These are phyloP conservation scores for Chlamydomonas sp. DNA, from an alignment of 139 green algal species.

Conservation along the genomic window DNA sequence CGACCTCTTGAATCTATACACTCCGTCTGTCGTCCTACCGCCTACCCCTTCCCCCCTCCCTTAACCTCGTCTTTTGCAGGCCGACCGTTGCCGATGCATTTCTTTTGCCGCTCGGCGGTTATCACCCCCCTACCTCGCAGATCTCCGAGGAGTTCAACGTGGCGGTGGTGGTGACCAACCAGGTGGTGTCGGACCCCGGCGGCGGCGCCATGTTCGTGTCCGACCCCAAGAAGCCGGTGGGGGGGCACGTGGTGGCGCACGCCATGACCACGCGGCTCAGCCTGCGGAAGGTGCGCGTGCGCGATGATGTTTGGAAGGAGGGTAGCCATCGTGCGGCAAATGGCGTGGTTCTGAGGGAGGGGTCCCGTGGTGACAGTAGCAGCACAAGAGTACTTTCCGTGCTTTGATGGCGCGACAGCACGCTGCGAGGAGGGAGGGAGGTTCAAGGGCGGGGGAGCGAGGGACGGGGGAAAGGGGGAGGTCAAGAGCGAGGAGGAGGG, in stretches of 20 bases:
- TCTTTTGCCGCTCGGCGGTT: no score
- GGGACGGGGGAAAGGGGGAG: not conserved
- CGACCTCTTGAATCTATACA: no score
- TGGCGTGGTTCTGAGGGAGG: no score
- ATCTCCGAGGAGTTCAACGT: conserved; percentile 93
- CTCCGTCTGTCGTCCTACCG: no score
- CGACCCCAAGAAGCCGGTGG: conserved; percentile 87
- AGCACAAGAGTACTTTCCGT: no score
- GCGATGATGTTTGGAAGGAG: not conserved
- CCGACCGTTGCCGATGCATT: no score
- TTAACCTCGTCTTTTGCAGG: no score
- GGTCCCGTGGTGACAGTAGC: no score
- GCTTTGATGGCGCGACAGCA: no score
- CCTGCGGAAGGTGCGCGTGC: conserved; percentile 69
- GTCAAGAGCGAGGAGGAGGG: not conserved
- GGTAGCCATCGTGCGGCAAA: no score
- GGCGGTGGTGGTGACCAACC: conserved; percentile 93
- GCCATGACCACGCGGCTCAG: conserved; percentile 73
- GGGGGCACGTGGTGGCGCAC: conserved; percentile 81
- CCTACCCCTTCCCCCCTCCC: not conserved
- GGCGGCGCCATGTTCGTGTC: conserved; percentile 85
- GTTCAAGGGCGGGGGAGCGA: no score
- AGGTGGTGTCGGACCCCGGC: conserved; percentile 80
- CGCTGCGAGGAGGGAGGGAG: no score
- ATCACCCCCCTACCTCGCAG: conserved; percentile 44